Conservation (phyloP, 140 eudicot genomes). For the Flaveria floridana region DNA sequence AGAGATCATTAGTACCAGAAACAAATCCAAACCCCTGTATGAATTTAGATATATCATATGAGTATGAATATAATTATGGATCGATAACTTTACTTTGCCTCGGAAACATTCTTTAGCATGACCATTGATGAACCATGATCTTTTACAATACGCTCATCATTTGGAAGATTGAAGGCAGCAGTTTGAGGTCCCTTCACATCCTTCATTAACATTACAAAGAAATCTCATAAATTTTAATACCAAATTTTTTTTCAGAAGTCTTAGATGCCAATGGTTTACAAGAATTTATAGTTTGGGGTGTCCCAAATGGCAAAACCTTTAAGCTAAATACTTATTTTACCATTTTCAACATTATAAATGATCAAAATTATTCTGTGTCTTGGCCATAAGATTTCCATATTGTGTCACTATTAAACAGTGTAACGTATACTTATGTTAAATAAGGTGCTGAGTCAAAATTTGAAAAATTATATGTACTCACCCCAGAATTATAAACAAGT, state of each 20-base stretch:
- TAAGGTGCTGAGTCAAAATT: neutral
- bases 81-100: constrained; percentile 67
- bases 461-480: constrained; percentile 29
- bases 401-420: neutral
- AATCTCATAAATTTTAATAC: constrained; percentile 4
- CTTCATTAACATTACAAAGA: constrained; percentile 40
- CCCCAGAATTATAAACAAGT: constrained; percentile 91
- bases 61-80: constrained; percentile 6
- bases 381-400: constrained; percentile 5
- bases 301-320: neutral
- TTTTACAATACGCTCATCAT: constrained; percentile 86
- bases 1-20: neutral
- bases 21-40: neutral
- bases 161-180: constrained; percentile 94
- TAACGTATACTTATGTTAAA: constrained; percentile 8
- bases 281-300: neutral
- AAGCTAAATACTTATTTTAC: constrained; percentile 5
- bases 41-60: neutral
- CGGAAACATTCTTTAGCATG: constrained; percentile 91
- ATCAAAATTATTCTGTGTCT: neutral
- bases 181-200: constrained; percentile 99
- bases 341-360: neutral
- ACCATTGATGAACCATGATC: constrained; percentile 98
- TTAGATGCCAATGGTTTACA: neutral
- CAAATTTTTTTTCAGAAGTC: neutral